A percentile compares a stretch with the other conserved stretches of the same genome.
phyloP scores from a whole-genome alignment of 2,329 filamentous ascomycete genomes.

The Mariannaea elegans region DNA sequence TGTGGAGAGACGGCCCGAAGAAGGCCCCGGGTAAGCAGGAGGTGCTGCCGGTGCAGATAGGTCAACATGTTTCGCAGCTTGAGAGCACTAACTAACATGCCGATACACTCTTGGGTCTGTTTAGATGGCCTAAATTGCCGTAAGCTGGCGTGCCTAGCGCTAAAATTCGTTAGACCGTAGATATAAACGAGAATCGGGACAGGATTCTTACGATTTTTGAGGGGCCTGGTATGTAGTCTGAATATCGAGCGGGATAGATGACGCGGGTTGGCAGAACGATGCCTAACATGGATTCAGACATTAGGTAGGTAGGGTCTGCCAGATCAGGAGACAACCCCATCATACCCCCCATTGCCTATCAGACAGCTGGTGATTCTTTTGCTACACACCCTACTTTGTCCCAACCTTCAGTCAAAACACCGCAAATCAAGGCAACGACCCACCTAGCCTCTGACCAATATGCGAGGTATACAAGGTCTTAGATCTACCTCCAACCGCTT shows the following conservation, averaged over 20 bases:
- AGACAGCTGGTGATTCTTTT: neutral
- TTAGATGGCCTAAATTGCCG: slow-evolving; percentile 20
- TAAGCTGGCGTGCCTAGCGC: slow-evolving; percentile 34
- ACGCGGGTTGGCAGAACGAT: no score
- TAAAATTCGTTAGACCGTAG: slow-evolving; percentile 28
- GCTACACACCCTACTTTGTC: slow-evolving; percentile 9
- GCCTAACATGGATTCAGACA: no score
- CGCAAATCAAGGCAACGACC: slow-evolving; percentile 8
- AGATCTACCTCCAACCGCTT: neutral
- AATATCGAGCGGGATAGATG: neutral
- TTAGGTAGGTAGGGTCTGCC: no score
- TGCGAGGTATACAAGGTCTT: slow-evolving; percentile 8
- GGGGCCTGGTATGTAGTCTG: slow-evolving; percentile 16
- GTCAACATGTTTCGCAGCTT: slow-evolving; percentile 37
- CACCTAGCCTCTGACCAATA: slow-evolving; percentile 10
- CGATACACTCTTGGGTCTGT: slow-evolving; percentile 19
- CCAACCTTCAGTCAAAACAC: slow-evolving; percentile 10
- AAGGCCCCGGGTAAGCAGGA: slow-evolving; percentile 37
- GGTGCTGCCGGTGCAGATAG: slow-evolving; percentile 33
- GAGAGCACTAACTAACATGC: slow-evolving; percentile 24
- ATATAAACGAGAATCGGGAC: slow-evolving; percentile 22
- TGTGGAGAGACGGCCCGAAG: slow-evolving; percentile 31
- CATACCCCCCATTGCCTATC: no score
- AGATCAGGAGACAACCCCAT: no score
- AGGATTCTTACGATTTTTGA: slow-evolving; percentile 16